These are phyloP conservation scores for Yueomyces sp. DNA, from an alignment of 1,139 yeast species.

Conservation along the genomic window DNA sequence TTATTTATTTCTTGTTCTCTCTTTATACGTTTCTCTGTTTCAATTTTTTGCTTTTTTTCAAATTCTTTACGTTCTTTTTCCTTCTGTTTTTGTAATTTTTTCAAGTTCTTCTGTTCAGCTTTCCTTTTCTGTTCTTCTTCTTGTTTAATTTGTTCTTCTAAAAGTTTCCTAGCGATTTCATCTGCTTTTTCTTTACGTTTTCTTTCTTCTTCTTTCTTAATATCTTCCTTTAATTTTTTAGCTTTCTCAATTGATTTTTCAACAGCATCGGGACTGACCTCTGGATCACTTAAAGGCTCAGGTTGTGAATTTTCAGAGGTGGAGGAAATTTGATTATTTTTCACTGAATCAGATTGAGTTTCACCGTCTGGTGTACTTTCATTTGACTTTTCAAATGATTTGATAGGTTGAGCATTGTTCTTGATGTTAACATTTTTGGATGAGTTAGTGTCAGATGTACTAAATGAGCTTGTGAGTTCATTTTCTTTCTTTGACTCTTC, in stretches of 20 bases:
- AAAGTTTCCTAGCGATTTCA: constrained; percentile 12
- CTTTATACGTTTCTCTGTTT: constrained; percentile 5
- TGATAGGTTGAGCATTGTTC: too few species aligned
- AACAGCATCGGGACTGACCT: constrained; percentile 1
- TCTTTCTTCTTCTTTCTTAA: background rate
- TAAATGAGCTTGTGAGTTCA: background rate
- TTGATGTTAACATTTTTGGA: background rate
- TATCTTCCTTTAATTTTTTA: constrained; percentile 1
- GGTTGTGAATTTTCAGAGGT: background rate
- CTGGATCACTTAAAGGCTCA: background rate
- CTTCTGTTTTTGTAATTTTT: constrained; percentile 5
- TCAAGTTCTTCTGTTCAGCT: constrained; percentile 8
- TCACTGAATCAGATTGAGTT: background rate
- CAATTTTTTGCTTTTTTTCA: constrained; percentile 6
- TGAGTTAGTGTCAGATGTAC: background rate
- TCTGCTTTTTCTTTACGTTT: constrained; percentile 10
- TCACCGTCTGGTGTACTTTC: background rate
- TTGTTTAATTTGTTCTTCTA: constrained; percentile 13
- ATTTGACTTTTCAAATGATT: background rate
- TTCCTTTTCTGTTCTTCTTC: constrained; percentile 9
- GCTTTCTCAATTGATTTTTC: background rate
- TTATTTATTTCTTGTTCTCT: constrained; percentile 1
- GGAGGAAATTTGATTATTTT: background rate
- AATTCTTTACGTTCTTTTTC: constrained; percentile 4
- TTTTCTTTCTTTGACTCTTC: background rate